Conservation (phyloP, 1,284 basidiomycete species). For the Caloboletus inedulis region DNA sequence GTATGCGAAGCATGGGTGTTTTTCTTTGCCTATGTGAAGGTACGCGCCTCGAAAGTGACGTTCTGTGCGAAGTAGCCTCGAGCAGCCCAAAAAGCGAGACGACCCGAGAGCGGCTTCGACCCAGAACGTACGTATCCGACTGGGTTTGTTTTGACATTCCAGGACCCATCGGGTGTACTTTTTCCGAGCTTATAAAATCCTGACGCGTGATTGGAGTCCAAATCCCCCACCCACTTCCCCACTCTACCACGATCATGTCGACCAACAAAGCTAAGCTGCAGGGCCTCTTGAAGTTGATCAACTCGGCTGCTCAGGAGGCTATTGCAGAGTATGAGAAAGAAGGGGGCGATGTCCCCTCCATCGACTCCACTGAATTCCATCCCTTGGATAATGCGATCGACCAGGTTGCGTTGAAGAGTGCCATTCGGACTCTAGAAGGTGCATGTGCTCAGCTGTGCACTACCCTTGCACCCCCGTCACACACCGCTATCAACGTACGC, state of each 20-base stretch:
- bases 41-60: not conserved
- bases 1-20: not conserved
- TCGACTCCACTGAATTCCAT: constrained; percentile 24
- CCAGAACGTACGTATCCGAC: not conserved
- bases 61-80: not conserved
- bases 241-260: constrained; percentile 17
- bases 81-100: not conserved
- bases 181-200: not conserved
- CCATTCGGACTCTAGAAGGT: constrained; percentile 30
- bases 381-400: constrained; percentile 26
- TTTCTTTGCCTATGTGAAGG: not conserved
- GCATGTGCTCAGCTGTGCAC: constrained; percentile 30
- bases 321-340: constrained; percentile 27
- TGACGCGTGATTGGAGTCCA: not conserved
- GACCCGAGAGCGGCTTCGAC: not conserved
- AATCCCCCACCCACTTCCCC: not conserved
- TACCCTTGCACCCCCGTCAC: constrained; percentile 30
- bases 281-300: constrained; percentile 26
- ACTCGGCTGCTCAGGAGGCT: constrained; percentile 25
- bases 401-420: constrained; percentile 22
- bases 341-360: constrained; percentile 23
- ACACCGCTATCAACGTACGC: constrained; percentile 28
- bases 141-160: not conserved
- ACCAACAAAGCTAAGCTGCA: constrained; percentile 24
- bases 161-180: not conserved